A percentile compares a stretch with the other conserved stretches of the same genome.
These are phyloP conservation scores for Suillus clintonianus DNA, from an alignment of 768 basidiomycete genomes.

Conservation along the genomic window DNA sequence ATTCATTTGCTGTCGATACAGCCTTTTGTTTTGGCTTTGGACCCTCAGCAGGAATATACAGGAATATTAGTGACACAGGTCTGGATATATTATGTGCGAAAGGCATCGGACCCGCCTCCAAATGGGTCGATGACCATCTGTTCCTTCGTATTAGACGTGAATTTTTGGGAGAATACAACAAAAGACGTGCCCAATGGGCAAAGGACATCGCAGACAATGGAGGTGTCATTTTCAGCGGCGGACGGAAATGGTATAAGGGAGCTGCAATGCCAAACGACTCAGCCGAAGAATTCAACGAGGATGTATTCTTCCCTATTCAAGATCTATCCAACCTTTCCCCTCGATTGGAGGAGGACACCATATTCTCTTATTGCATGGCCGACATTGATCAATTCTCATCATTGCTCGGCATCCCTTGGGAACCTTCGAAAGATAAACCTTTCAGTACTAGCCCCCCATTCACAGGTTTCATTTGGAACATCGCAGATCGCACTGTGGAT, in stretches of 20 bases:
- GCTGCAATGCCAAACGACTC: conserved; percentile 13
- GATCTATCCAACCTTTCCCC: conserved; percentile 19
- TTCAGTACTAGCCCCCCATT: conserved; percentile 25
- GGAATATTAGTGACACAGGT: conserved; percentile 23
- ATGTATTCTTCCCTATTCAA: conserved; percentile 17
- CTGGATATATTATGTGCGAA: conserved; percentile 7
- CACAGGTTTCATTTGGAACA: conserved; percentile 36
- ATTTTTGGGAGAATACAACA: conserved; percentile 10
- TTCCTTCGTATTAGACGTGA: conserved; percentile 22
- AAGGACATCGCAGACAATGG: not conserved
- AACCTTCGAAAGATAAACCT: conserved; percentile 25
- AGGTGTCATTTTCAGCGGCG: not conserved
- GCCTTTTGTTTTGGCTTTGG: conserved; percentile 25
- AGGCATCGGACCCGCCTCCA: conserved; percentile 26
- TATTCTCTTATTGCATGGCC: conserved; percentile 20
- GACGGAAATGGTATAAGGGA: conserved; percentile 33
- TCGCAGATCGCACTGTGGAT: not conserved
- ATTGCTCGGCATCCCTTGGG: conserved; percentile 29
- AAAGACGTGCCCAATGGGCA: not conserved
- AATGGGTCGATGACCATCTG: conserved; percentile 29
- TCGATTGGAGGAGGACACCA: conserved; percentile 18
- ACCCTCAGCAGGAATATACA: conserved; percentile 26
- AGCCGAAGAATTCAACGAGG: conserved; percentile 36
- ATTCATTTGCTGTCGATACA: conserved; percentile 28
- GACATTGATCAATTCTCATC: conserved; percentile 36